A percentile compares a stretch with the other conserved stretches of the same genome.
Conservation (phyloP, 108 stramenopile genomes). For the Fragilariopsis cylindrus region DNA sequence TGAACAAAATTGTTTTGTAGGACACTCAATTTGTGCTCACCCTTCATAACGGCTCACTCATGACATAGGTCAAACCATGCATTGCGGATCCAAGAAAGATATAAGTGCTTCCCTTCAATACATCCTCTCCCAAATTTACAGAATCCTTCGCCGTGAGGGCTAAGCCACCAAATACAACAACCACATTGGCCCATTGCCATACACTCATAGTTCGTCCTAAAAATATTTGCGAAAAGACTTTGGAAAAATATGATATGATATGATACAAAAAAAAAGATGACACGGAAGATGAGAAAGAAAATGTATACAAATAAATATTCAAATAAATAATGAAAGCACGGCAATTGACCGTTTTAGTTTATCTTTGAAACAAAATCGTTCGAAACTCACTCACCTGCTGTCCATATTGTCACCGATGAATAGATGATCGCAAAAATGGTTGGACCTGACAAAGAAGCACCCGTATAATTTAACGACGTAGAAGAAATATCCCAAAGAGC, state of each 20-base stretch:
- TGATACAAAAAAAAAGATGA: no score
- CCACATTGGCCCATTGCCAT: constrained; percentile 58
- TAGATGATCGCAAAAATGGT: constrained; percentile 79
- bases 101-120: constrained; percentile 47
- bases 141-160: constrained; percentile 54
- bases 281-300: no score
- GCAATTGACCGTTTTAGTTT: no score
- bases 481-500: constrained; percentile 62
- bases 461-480: constrained; percentile 65
- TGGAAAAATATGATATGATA: no score
- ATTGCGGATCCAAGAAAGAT: constrained; percentile 53
- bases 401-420: constrained; percentile 66
- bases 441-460: constrained; percentile 67
- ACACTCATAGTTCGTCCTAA: constrained; percentile 41
- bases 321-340: no score
- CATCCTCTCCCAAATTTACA: constrained; percentile 35
- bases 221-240: constrained; percentile 52
- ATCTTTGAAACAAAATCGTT: no score
- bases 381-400: constrained; percentile 27
- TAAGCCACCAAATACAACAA: constrained; percentile 58
- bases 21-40: constrained; percentile 44
- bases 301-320: no score
- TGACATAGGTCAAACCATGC: constrained; percentile 65
- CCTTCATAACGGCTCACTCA: constrained; percentile 68
- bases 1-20: constrained; percentile 76